phyloP scores from a whole-genome alignment of 805 yeast species.

The Kodamaea nitidulidarum region DNA sequence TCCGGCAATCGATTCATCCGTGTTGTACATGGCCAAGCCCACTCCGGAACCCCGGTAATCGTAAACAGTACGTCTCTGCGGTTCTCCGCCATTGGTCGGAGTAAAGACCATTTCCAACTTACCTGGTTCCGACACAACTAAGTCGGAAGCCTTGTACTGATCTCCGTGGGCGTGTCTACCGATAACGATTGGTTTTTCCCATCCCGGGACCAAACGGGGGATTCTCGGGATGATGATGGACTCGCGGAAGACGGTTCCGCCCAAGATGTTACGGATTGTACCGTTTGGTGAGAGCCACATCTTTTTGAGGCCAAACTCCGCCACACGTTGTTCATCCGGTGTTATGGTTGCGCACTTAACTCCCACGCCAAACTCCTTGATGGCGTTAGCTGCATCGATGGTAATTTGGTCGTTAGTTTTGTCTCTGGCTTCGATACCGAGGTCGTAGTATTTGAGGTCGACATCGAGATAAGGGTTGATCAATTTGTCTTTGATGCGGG shows the following conservation, averaged over 20 bases:
- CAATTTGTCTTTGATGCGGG: conserved; percentile 78
- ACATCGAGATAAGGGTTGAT: conserved; percentile 81
- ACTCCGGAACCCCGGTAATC: conserved; percentile 73
- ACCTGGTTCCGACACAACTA: conserved; percentile 77
- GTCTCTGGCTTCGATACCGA: conserved; percentile 84
- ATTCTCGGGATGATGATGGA: conserved; percentile 87
- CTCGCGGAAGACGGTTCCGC: conserved; percentile 96
- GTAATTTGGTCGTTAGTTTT: conserved; percentile 86
- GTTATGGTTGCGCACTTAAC: conserved; percentile 98
- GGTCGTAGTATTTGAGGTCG: conserved; percentile 87
- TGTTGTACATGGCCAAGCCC: conserved; percentile 92
- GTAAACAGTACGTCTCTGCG: conserved; percentile 57
- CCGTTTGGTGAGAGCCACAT: conserved; percentile 99
- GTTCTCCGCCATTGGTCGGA: conserved; percentile 60
- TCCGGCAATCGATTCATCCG: conserved; percentile 83
- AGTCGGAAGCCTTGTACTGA: conserved; percentile 91
- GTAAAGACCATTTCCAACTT: conserved; percentile 71
- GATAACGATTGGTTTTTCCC: conserved; percentile 94
- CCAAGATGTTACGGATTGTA: conserved; percentile 89
- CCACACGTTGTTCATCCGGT: conserved; percentile 94
- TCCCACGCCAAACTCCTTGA: conserved; percentile 83
- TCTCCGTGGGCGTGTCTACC: conserved; percentile 98
- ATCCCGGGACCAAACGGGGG: conserved; percentile 83
- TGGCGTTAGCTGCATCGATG: conserved; percentile 84
- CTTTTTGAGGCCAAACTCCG: conserved; percentile 84